These are phyloP conservation scores for Mycena citricolor DNA, from an alignment of 1,284 basidiomycete genomes.

Conservation along the genomic window DNA sequence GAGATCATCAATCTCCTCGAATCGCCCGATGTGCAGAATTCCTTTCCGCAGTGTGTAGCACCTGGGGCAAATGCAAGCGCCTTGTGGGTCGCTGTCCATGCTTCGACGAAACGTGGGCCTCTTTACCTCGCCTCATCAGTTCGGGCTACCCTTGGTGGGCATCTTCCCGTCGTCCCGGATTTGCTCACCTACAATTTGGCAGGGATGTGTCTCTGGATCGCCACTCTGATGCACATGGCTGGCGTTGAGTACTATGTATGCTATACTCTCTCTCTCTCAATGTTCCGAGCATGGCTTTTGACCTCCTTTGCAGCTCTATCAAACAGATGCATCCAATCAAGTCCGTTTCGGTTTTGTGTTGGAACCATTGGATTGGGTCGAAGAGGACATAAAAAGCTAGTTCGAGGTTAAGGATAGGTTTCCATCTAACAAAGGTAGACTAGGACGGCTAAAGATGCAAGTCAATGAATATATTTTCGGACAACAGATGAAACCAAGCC, in stretches of 20 bases:
- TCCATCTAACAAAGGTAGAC: too few relatives aligned
- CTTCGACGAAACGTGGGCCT: constrained; percentile 7
- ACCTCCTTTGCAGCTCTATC: constrained; percentile 19
- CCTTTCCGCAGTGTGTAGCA: constrained; percentile 26
- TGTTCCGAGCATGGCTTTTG: neutral
- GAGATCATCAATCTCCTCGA: constrained; percentile 27
- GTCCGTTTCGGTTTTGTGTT: constrained; percentile 25
- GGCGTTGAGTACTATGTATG: constrained; percentile 30
- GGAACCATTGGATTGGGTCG: constrained; percentile 20
- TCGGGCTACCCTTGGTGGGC: constrained; percentile 17
- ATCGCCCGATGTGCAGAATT: constrained; percentile 6
- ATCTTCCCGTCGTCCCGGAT: neutral
- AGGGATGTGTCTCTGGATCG: constrained; percentile 31
- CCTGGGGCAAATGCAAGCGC: constrained; percentile 13
- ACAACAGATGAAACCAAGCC: too few relatives aligned
- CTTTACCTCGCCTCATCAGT: constrained; percentile 23
- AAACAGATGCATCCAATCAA: constrained; percentile 25
- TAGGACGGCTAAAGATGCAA: too few relatives aligned
- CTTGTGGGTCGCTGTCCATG: constrained; percentile 25
- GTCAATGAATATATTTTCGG: too few relatives aligned
- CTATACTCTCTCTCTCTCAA: neutral
- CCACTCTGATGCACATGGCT: constrained; percentile 26
- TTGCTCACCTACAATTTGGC: constrained; percentile 3
- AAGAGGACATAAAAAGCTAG: too few relatives aligned
- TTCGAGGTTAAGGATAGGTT: too few relatives aligned